Evolutionary conservation across 2,329 filamentous ascomycete species (phyloP).

Genomic region (Rhytidhysteron rufulum): DNA sequence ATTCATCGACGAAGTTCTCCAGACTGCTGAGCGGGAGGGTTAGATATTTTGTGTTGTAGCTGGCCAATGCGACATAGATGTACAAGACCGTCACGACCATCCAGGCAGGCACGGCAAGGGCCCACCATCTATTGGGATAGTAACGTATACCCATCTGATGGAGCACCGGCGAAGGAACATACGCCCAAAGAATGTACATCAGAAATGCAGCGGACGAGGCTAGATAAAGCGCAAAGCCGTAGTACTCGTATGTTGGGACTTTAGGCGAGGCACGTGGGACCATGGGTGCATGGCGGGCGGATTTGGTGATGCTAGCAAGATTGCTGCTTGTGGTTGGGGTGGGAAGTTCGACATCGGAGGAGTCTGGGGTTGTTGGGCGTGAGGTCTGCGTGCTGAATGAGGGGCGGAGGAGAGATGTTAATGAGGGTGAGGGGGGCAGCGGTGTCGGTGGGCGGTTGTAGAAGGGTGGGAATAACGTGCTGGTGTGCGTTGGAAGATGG

Average conservation of each 20-base stretch:
- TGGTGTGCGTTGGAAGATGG: constrained; percentile 37
- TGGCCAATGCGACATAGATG: constrained; percentile 88
- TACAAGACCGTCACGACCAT: constrained; percentile 85
- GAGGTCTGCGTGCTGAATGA: constrained; percentile 58
- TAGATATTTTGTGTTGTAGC: constrained; percentile 85
- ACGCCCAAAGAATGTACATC: constrained; percentile 75
- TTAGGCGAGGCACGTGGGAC: constrained; percentile 84
- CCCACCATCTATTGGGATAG: constrained; percentile 98
- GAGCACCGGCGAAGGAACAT: constrained; percentile 85
- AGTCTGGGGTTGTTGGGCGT: constrained; percentile 88
- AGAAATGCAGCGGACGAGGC: constrained; percentile 78
- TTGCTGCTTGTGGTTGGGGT: constrained; percentile 47
- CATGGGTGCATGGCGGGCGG: constrained; percentile 56
- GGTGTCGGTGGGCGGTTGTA: constrained; percentile 97
- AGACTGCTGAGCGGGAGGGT: constrained; percentile 75
- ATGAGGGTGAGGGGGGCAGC: constrained; percentile 82
- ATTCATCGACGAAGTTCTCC: constrained; percentile 89
- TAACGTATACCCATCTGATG: constrained; percentile 93
- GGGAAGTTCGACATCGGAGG: constrained; percentile 71
- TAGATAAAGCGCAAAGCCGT: constrained; percentile 95
- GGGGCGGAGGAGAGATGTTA: constrained; percentile 83
- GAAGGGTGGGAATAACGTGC: constrained; percentile 71
- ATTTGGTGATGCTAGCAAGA: constrained; percentile 56
- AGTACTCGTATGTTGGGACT: constrained; percentile 99
- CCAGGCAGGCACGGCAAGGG: constrained; percentile 84